Percentiles rank a stretch among this genome's conserved stretches.
These are phyloP conservation scores for Xylaria sp. DNA, from an alignment of 2,329 filamentous ascomycete species.

Conservation along the genomic window DNA sequence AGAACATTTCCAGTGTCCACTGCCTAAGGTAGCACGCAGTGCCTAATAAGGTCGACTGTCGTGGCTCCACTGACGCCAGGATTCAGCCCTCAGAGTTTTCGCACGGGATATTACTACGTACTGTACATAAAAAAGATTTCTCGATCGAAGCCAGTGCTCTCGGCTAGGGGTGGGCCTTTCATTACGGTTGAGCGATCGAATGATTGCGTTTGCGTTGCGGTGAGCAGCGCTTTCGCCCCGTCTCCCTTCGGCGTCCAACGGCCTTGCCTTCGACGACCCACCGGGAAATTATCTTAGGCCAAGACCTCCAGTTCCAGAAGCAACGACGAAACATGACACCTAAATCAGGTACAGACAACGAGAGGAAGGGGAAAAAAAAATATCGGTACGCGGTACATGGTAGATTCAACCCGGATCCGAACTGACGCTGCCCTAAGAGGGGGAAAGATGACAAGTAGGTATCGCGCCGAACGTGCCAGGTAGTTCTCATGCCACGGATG, in stretches of 20 bases:
- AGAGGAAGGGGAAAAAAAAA: neutral
- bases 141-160: slow-evolving; percentile 19
- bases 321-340: slow-evolving; percentile 17
- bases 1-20: slow-evolving; percentile 26
- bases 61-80: slow-evolving; percentile 21
- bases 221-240: slow-evolving; percentile 1
- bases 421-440: slow-evolving; percentile 14
- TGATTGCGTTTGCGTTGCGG: slow-evolving; percentile 25
- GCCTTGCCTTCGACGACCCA: slow-evolving; percentile 10
- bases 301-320: slow-evolving; percentile 18
- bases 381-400: too few relatives aligned
- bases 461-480: slow-evolving; percentile 8
- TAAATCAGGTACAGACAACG: slow-evolving; percentile 14
- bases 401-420: neutral
- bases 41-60: too few relatives aligned
- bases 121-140: slow-evolving; percentile 10
- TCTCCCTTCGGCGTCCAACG: slow-evolving; percentile 9
- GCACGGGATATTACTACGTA: slow-evolving; percentile 21
- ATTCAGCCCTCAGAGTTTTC: slow-evolving; percentile 22
- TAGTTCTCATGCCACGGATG: slow-evolving; percentile 13
- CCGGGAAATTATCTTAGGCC: slow-evolving; percentile 9
- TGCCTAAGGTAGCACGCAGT: neutral
- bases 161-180: slow-evolving; percentile 19
- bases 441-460: slow-evolving; percentile 1
- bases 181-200: slow-evolving; percentile 18